These are phyloP conservation scores for Hanseniaspora meyeri DNA, from an alignment of 805 yeast genomes.

Conservation along the genomic window DNA sequence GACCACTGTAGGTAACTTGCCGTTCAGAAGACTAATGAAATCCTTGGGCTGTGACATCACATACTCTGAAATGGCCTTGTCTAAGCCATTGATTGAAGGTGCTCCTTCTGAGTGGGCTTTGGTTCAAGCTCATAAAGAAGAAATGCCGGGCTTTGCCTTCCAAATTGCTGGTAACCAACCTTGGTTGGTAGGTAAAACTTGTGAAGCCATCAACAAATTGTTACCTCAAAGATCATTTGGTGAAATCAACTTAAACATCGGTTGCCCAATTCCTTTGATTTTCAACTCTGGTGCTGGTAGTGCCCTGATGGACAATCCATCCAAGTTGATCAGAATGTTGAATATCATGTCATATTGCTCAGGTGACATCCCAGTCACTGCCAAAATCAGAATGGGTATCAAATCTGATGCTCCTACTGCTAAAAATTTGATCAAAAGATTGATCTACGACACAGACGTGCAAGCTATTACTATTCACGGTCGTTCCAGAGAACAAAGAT, in stretches of 20 bases:
- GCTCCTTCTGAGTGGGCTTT: constrained; percentile 94
- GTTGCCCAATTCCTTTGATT: constrained; percentile 94
- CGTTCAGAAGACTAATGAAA: constrained; percentile 86
- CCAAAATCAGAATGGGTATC: constrained; percentile 86
- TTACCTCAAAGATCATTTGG: constrained; percentile 35
- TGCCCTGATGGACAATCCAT: constrained; percentile 81
- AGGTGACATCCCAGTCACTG: constrained; percentile 84
- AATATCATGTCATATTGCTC: constrained; percentile 81
- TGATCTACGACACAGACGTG: constrained; percentile 66
- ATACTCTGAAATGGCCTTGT: constrained; percentile 88
- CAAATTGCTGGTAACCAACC: constrained; percentile 86
- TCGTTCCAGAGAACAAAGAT: constrained; percentile 89
- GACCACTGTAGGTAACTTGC: constrained; percentile 95
- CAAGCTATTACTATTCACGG: constrained; percentile 93
- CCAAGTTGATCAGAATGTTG: constrained; percentile 62
- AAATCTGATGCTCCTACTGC: constrained; percentile 81
- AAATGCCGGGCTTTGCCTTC: constrained; percentile 80
- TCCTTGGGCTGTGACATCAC: constrained; percentile 85
- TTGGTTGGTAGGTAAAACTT: constrained; percentile 87
- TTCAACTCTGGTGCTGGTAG: constrained; percentile 93
- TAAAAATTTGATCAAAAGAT: constrained; percentile 53
- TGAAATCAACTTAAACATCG: constrained; percentile 85
- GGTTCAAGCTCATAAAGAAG: constrained; percentile 73
- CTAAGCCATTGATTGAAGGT: constrained; percentile 78
- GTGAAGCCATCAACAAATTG: constrained; percentile 43